Percentiles rank a stretch among this genome's conserved stretches.
Evolutionary conservation across 768 basidiomycete genomes (phyloP).

Genomic region (Mycena galopus): DNA sequence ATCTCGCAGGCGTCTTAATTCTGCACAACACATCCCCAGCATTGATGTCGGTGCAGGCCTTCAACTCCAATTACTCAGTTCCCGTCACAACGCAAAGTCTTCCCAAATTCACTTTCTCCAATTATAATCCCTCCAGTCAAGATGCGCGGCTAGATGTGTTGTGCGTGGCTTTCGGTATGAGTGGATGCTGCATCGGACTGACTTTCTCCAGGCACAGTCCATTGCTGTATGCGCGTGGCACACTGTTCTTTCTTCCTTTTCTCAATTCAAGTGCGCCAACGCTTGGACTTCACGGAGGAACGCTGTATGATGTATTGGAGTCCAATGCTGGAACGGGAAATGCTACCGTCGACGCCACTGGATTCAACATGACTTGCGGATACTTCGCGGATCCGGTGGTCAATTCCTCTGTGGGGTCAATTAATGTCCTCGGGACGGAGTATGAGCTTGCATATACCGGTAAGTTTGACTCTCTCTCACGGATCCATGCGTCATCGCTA

Average conservation of each 20-base stretch:
- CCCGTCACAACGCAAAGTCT: not conserved
- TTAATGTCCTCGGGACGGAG: not conserved
- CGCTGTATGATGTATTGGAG: not conserved
- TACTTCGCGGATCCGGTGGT: not conserved
- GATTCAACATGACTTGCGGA: not conserved
- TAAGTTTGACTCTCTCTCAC: not conserved
- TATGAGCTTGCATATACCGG: not conserved
- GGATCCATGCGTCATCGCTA: not conserved
- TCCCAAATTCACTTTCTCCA: not conserved
- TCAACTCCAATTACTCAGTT: not conserved
- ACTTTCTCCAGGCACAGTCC: not conserved
- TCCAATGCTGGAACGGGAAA: not conserved
- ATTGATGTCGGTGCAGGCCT: not conserved
- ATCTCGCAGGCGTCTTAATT: not conserved
- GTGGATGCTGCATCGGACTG: not conserved
- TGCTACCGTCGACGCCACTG: not conserved
- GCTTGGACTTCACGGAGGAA: not conserved
- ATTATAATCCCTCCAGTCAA: not conserved
- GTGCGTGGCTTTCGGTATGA: not conserved
- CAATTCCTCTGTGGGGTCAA: not conserved
- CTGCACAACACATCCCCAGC: not conserved
- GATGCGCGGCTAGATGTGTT: constrained; percentile 2
- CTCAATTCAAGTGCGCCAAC: not conserved
- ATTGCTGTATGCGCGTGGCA: not conserved
- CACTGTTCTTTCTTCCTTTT: not conserved